Base-by-base conservation (phyloP, 306 rosid genomes). In the Quercus engelmannii region DNA sequence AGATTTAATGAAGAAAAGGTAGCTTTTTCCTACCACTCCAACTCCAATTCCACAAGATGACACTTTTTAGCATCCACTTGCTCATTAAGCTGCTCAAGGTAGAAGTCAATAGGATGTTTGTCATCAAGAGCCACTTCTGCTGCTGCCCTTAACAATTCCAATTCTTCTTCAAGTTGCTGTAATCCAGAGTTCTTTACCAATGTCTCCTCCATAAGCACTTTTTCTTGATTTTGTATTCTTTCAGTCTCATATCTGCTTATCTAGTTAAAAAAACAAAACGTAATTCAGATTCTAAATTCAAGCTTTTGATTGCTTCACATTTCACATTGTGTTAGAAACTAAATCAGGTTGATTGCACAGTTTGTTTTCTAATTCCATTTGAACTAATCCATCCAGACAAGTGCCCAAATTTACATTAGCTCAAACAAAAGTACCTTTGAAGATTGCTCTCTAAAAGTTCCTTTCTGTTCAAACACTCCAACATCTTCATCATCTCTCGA, bases 121-220 rank as follows among this genome's bases (percentile, higher is more conserved):
- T 78, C 81, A 83, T 83, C 85, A 77, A 90, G 85, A 28, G 77
- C 89, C 89, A 88, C 83, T 77, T 79, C 83, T 30, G 84, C 84
- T 54, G 89, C 93, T 51, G 78, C 89, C 68, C 81, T 87, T 78
- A 92, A 77, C 80, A 86, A 74, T 64, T 85, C 87, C 74, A 92
- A 69, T 83, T 94, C 97, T 77, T 35, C 82, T 57, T 87, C 92
- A 84, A 91, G 97, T 82, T 79, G 86, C 76, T 81, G 84, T 57
- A 91, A 67, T 74, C 89, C 88, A n/a, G 86, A 83, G 75, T 84
- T 68, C 74, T 81, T 76, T 56, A 70, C 76, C 75, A 54, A 62
- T 57, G 79, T 78, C 74, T 82, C 91, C 79, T 80, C 90, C 51
- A 69, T 1, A 35, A 79, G 77, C 76, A 75, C 58, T 64, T 88